Evolutionary conservation across 2,329 filamentous ascomycete species (phyloP).

Genomic region (Colletotrichum zoysiae): DNA sequence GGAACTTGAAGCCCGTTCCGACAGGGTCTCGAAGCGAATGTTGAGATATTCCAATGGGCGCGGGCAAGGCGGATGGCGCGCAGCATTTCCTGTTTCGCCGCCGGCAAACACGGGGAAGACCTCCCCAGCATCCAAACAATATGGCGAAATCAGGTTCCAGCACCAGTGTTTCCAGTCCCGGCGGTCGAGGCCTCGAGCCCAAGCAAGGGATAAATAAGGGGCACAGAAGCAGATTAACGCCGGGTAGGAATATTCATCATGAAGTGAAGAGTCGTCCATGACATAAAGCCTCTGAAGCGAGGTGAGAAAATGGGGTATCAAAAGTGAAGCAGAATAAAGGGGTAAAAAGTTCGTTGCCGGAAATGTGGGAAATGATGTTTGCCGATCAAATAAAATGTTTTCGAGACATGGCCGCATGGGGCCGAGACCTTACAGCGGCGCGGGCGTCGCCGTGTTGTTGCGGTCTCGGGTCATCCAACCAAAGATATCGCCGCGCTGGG

Average conservation of each 20-base stretch:
- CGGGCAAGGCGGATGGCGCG: not conserved
- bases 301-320: constrained; percentile 51
- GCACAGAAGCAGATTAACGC: constrained; percentile 38
- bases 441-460: constrained; percentile 42
- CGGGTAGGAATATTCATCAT: constrained; percentile 9
- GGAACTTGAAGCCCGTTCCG: not conserved
- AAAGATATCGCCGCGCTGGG: constrained; percentile 58
- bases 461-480: constrained; percentile 66
- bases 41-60: not conserved
- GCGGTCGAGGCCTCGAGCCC: constrained; percentile 13
- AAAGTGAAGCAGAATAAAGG: constrained; percentile 44
- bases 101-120: not conserved
- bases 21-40: constrained; percentile 4
- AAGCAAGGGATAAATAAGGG: constrained; percentile 7
- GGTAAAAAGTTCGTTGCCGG: constrained; percentile 26
- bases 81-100: not conserved
- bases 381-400: constrained; percentile 11
- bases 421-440: constrained; percentile 21
- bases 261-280: constrained; percentile 27
- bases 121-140: constrained; percentile 10
- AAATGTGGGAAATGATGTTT: constrained; percentile 36
- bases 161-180: not conserved
- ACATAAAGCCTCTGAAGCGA: constrained; percentile 37
- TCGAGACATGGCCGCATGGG: constrained; percentile 6
- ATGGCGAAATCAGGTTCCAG: not conserved